phyloP scores from a whole-genome alignment of 108 stramenopile genomes.

The Aurantiochytrium sp. region DNA sequence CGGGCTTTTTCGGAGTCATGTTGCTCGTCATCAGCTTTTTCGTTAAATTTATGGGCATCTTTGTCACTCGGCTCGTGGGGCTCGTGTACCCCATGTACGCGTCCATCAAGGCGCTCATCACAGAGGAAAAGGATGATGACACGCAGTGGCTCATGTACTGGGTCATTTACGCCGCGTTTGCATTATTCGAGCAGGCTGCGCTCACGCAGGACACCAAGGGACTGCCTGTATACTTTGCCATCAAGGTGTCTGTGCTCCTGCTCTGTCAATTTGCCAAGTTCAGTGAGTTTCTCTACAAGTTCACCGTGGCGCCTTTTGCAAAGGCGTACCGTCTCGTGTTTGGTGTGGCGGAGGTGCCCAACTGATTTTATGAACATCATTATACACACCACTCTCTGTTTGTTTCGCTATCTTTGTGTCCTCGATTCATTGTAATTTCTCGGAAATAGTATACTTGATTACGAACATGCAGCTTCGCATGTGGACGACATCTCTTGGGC shows the following conservation, averaged over 20 bases:
- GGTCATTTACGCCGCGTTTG: slow-evolving; percentile 4
- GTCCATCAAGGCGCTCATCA: slow-evolving; percentile 2
- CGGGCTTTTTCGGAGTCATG: not conserved
- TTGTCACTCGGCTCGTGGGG: not conserved
- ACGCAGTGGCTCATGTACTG: slow-evolving; percentile 21
- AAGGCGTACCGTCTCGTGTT: not conserved
- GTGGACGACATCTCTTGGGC: no score
- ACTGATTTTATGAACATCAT: not conserved
- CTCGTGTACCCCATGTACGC: not conserved
- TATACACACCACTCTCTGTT: no score
- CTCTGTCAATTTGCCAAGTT: not conserved
- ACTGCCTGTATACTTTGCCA: not conserved
- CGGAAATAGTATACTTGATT: no score
- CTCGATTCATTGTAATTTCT: no score
- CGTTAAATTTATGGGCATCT: not conserved
- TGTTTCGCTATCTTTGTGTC: no score
- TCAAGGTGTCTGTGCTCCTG: not conserved
- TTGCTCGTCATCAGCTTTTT: not conserved
- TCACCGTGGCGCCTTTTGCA: not conserved
- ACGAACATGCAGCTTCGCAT: no score
- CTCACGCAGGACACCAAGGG: not conserved
- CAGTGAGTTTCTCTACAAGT: not conserved
- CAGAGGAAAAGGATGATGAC: not conserved
- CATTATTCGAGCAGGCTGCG: not conserved
- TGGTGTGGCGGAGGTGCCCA: not conserved